Base-by-base conservation (phyloP, 2,329 filamentous ascomycete genomes). In the Microcyclospora tardicrescens region DNA sequence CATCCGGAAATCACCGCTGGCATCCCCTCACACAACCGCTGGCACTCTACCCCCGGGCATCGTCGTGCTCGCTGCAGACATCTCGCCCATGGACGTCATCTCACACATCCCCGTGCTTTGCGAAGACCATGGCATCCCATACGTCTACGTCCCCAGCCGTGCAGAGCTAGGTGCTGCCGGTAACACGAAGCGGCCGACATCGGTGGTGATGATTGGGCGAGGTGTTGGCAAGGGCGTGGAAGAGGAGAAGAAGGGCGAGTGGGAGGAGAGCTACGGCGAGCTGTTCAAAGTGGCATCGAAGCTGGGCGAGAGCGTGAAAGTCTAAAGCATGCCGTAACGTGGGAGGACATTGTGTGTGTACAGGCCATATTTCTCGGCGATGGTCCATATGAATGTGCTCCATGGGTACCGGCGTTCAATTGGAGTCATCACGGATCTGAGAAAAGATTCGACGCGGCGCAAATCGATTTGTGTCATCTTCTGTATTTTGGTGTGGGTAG, bases 71-170 rank as follows among this genome's bases (percentile, higher is more conserved):
- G 91, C 91, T 28, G 91, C 84, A 54, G 91, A 98, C 65, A 96
- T 98, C 69, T 94, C 84, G 38, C 91, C 91, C 49, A 89, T 91
- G 79, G 91, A 98, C 64, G 91, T 98, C 61, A 95, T 98, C 68
- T 91, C 84, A 43, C 91, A 98, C 68, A 84, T 98, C 50, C 91
- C 91, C 55, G 84, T 98, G 41, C 80, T 96, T 42, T 96, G 91
- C 73, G 91, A 98, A 69, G 89, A 96, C 67, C 87, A 95, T 73
- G 84, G 84, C 65, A 84, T 95, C 43, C 91, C 91, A 28, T 98
- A 96, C 68, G 77, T 98, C 63, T 98, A 93, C 64, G 84, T 98
- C 54, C 77, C 80, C 44, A 93, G 83, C 56, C 81, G 91, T 53
- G 89, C 86, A 44, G 89, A 96, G 68, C 77, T 98, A 41, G 91